These are phyloP conservation scores for Vaccinium myrtillus DNA, from an alignment of 148 eudicot genomes.

Conservation along the genomic window DNA sequence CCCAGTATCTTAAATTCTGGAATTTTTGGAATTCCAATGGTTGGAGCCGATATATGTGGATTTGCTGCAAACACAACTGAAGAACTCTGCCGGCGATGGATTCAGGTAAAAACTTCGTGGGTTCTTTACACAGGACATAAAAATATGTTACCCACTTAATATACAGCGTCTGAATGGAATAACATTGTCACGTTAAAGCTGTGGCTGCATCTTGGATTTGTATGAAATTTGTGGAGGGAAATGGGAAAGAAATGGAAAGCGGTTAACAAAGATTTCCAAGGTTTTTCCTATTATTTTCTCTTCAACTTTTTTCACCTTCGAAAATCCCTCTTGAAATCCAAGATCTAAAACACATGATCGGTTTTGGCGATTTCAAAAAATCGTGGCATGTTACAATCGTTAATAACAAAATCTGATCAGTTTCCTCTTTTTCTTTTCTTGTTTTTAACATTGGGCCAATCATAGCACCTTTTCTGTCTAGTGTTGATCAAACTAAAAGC, in stretches of 20 bases:
- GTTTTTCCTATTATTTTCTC: background rate
- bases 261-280: background rate
- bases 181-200: background rate
- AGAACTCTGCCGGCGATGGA: constrained; percentile 84
- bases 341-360: background rate
- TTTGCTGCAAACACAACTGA: constrained; percentile 65
- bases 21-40: constrained; percentile 79
- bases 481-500: background rate
- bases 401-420: background rate
- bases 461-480: background rate
- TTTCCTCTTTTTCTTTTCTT: background rate
- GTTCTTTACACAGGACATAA: background rate
- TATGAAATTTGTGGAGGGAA: background rate
- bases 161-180: background rate
- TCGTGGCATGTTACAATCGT: background rate
- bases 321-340: background rate
- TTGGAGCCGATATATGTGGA: constrained; percentile 91
- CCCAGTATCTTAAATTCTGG: constrained; percentile 70
- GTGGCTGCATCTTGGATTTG: background rate
- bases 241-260: background rate
- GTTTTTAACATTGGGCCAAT: background rate
- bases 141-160: background rate
- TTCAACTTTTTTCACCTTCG: background rate
- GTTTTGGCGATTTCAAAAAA: background rate
- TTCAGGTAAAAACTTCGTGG: constrained; percentile 46